Evolutionary conservation across 1,139 yeast species (phyloP), one percentile per base, ranked within the genome.

Genomic region (Taiozyma sp.): DNA sequence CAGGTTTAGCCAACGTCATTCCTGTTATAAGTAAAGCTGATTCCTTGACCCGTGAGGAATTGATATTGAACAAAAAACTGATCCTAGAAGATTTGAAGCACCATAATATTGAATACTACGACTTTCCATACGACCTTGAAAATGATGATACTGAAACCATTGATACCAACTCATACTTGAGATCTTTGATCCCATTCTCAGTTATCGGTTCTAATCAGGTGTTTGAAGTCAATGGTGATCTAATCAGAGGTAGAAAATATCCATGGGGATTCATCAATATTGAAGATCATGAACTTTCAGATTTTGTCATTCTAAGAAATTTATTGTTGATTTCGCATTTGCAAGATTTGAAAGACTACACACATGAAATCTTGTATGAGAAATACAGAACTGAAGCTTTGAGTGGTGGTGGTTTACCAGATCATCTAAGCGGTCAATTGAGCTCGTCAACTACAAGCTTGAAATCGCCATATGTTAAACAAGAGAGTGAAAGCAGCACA

Each of bases 201-300:
- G 77, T 92, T 40, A 85, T 92, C 59, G 87, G 96, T 8, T 85
- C 96, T 3, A 82, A 81, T 56, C 81, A 79, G 36, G 75, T 75
- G 36, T 73, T 71, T 51, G 91, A 85, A 60, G 69, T 78, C 14
- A 76, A 83, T 24, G 93, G 92, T 12, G 75, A 78, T 55, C 67
- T 76, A 46, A 78, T 87, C 45, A 81, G 92, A 57, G 97, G 90
- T 8, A 81, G 99, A 67, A 80, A 83, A 67, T 93, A 92, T 66
- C 97, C 97, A 22, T 93, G 99, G 98, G 98, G 98, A 0, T 70
- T 82, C 50, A 84, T 93, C 47, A 96, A 92, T 65, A 89, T 92
- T 47, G 92, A 89, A 63, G 95, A 93, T 66, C 84, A 96, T 23
- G 80, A 80, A 51, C 80, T 84, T 60, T 84, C 95, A 51, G 98